phyloP scores from a whole-genome alignment of 495 filamentous ascomycete genomes.

The Penicillium paxilli region DNA sequence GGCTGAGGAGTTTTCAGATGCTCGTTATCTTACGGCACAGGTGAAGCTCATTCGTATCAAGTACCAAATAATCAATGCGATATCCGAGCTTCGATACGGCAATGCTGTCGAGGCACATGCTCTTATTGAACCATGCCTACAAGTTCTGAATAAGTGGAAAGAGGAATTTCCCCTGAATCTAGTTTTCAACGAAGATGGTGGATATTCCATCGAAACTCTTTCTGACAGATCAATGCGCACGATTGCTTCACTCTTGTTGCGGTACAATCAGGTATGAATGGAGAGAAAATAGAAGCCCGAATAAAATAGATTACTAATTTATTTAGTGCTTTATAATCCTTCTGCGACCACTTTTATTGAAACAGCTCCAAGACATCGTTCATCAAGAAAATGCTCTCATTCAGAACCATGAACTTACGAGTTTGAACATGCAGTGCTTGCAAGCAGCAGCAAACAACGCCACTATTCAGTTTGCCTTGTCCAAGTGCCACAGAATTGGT shows the following conservation, averaged over 20 bases:
- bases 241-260: not conserved
- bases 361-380: not conserved
- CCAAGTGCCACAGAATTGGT: not conserved
- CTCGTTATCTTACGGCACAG: not conserved
- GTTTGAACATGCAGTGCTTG: not conserved
- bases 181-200: not conserved
- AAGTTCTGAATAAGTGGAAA: not conserved
- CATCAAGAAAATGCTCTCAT: not conserved
- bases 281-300: not conserved
- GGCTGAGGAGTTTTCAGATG: not conserved
- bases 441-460: not conserved
- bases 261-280: constrained; percentile 1
- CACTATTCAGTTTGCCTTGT: not conserved
- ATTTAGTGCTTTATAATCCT: not conserved
- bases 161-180: not conserved
- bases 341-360: not conserved
- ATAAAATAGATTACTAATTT: not conserved
- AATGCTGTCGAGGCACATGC: not conserved
- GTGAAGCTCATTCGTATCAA: not conserved
- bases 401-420: not conserved
- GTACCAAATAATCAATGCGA: not conserved
- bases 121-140: not conserved
- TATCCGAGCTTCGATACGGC: not conserved
- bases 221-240: not conserved
- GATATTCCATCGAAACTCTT: not conserved